Percentiles rank a stretch among this genome's conserved stretches.
Evolutionary conservation across 2,329 filamentous ascomycete genomes (phyloP).

Genomic region (Colletotrichum filicis): DNA sequence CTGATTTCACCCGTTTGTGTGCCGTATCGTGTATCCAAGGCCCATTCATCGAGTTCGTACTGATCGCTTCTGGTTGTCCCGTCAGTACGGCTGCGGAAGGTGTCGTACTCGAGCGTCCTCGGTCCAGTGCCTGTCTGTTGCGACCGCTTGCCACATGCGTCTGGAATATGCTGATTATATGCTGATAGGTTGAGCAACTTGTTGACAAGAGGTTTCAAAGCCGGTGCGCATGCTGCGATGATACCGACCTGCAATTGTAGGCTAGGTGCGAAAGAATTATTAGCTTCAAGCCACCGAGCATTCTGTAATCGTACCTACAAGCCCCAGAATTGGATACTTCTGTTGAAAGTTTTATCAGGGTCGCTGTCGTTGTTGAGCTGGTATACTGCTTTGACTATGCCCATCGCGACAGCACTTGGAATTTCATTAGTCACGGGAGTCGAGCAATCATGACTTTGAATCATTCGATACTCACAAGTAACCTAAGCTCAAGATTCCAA

Average conservation of each 20-base stretch:
- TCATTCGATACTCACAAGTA: constrained; percentile 46
- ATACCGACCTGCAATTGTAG: constrained; percentile 53
- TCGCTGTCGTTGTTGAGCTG: constrained; percentile 45
- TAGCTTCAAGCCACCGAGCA: background rate
- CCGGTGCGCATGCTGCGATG: constrained; percentile 51
- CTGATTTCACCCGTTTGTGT: background rate
- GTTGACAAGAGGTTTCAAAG: constrained; percentile 48
- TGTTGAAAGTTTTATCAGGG: constrained; percentile 45
- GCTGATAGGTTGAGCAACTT: constrained; percentile 40
- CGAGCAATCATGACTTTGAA: too few species aligned
- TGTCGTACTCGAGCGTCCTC: background rate
- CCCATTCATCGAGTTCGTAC: background rate
- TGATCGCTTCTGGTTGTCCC: background rate
- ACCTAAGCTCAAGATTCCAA: constrained; percentile 53
- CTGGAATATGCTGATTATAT: background rate
- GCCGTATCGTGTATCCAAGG: background rate
- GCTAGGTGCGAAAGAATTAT: constrained; percentile 38
- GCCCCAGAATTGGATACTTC: constrained; percentile 44
- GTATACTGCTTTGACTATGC: constrained; percentile 50
- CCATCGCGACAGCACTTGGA: constrained; percentile 50
- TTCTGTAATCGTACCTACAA: constrained; percentile 41
- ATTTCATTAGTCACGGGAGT: background rate
- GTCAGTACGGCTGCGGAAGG: background rate
- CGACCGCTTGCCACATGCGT: background rate
- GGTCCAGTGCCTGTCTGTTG: background rate